Evolutionary conservation across 495 filamentous ascomycete genomes (phyloP).

Genomic region (Hamigera avellanea): DNA sequence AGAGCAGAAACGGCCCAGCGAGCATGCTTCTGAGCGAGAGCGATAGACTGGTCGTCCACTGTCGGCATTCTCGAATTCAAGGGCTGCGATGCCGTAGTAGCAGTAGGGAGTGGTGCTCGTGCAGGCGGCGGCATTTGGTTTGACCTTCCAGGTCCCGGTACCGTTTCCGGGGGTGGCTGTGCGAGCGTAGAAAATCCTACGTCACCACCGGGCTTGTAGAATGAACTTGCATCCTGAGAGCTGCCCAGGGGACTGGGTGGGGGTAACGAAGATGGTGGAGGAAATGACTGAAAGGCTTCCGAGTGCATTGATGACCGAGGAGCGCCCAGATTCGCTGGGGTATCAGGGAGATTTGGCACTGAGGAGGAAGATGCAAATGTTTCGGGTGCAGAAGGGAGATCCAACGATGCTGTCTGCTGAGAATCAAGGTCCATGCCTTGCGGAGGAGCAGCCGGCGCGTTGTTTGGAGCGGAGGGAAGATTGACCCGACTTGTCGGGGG

Average conservation of each 20-base stretch:
- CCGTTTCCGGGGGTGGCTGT: constrained; percentile 6
- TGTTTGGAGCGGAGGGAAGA: constrained; percentile 14
- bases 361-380: constrained; percentile 18
- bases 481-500: constrained; percentile 17
- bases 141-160: constrained; percentile 7
- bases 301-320: constrained; percentile 8
- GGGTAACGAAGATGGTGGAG: constrained; percentile 23
- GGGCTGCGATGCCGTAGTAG: constrained; percentile 8
- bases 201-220: constrained; percentile 15
- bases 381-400: constrained; percentile 31
- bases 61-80: constrained; percentile 14
- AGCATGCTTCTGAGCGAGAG: constrained; percentile 84
- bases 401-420: constrained; percentile 10
- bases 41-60: constrained; percentile 64
- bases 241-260: constrained; percentile 11
- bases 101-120: constrained; percentile 9
- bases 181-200: constrained; percentile 4
- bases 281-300: constrained; percentile 35
- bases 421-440: constrained; percentile 11
- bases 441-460: constrained; percentile 9
- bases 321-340: constrained; percentile 14
- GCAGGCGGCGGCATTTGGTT: constrained; percentile 10
- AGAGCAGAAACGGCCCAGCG: constrained; percentile 95
- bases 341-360: constrained; percentile 27
- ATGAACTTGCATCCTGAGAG: constrained; percentile 21